Conservation (phyloP, 441 rosid genomes). For the Corymbia calophylla region DNA sequence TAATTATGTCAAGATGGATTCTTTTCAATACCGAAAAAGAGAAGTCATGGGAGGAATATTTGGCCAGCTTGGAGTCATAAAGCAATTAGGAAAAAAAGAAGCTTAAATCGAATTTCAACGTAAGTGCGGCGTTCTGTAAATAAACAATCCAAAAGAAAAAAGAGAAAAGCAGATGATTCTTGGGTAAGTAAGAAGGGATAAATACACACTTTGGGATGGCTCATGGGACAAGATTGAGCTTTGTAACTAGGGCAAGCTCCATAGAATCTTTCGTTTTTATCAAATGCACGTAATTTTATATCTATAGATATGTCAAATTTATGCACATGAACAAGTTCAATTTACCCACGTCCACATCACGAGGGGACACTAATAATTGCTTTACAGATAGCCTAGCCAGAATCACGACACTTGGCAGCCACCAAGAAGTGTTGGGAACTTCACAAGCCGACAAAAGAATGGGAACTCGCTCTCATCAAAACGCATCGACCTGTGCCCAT, state of each 20-base stretch:
- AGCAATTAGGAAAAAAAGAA: not conserved
- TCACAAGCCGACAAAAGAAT: not conserved
- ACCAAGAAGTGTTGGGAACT: not conserved
- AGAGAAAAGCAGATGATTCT: not conserved
- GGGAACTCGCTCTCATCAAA: not conserved
- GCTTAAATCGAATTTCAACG: not conserved
- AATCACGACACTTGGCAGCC: not conserved
- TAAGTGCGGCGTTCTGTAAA: not conserved
- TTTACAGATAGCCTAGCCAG: not conserved
- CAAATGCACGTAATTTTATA: not conserved
- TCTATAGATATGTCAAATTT: not conserved
- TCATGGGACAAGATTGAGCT: not conserved
- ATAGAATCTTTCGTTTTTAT: not conserved
- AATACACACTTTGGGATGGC: not conserved
- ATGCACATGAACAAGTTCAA: not conserved
- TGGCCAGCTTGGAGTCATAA: not conserved
- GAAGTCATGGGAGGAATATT: not conserved
- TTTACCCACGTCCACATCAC: not conserved
- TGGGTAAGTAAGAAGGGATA: not conserved
- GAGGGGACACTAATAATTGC: not conserved
- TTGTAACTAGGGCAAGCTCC: not conserved
- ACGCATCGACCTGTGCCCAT: not conserved
- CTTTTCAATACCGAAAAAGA: not conserved
- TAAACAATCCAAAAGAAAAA: not conserved
- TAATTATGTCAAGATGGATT: not conserved